A percentile compares a stretch with the other conserved stretches of the same genome.
Conservation (phyloP, 805 yeast genomes). For the Schizosaccharomyces cryophilus region DNA sequence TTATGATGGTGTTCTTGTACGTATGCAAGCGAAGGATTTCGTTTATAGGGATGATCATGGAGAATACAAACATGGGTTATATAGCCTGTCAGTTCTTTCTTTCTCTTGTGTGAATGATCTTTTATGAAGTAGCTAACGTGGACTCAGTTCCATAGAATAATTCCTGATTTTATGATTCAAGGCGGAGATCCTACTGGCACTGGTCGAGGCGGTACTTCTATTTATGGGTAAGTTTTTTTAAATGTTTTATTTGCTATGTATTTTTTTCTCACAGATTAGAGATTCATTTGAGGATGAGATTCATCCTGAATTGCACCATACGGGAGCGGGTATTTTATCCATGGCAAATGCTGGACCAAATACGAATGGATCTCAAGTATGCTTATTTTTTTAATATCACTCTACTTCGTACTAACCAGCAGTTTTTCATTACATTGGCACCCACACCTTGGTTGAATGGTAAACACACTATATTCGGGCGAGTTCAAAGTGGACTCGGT, state of each 20-base stretch:
- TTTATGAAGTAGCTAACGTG: not conserved
- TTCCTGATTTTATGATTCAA: constrained; percentile 15
- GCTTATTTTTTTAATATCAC: constrained; percentile 16
- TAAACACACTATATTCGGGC: constrained; percentile 57
- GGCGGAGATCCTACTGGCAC: constrained; percentile 17
- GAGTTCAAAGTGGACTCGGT: constrained; percentile 18
- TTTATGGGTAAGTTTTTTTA: constrained; percentile 7
- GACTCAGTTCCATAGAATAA: not conserved
- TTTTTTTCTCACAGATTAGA: constrained; percentile 1
- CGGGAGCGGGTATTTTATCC: constrained; percentile 56
- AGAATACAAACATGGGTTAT: not conserved
- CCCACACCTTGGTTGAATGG: constrained; percentile 55
- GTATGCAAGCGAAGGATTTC: not conserved
- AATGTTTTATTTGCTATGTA: not conserved
- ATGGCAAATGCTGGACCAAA: constrained; percentile 91
- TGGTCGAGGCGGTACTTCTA: constrained; percentile 14
- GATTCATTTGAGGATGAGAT: constrained; percentile 14
- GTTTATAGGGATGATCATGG: not conserved
- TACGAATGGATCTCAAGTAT: constrained; percentile 51
- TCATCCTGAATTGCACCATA: constrained; percentile 29
- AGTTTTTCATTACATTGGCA: constrained; percentile 57
- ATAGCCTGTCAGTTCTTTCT: constrained; percentile 3
- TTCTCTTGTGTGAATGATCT: constrained; percentile 8
- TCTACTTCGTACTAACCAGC: not conserved
- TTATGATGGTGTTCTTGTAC: constrained; percentile 11